Conservation (phyloP, 2,329 filamentous ascomycete genomes). For the Cercospora nicotianae region DNA sequence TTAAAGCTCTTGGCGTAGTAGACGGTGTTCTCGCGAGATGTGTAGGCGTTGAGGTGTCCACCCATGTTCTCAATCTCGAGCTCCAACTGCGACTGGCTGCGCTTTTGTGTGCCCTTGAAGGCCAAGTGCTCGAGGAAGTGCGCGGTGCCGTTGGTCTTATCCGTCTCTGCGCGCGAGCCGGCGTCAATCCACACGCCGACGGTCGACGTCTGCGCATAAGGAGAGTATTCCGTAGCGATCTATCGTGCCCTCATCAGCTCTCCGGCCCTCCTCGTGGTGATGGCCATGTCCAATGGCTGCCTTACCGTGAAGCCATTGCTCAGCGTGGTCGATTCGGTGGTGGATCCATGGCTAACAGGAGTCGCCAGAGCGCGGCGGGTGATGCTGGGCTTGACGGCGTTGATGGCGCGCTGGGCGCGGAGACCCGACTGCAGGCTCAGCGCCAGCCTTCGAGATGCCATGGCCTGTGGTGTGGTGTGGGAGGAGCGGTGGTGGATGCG, state of each 20-base stretch:
- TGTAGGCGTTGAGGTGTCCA: constrained; percentile 98
- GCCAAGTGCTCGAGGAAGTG: constrained; percentile 99
- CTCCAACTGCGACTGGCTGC: constrained; percentile 95
- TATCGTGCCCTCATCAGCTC: constrained; percentile 44
- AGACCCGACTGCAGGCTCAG: constrained; percentile 89
- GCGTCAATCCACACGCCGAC: constrained; percentile 99
- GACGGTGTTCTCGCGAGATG: constrained; percentile 98
- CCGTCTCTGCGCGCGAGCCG: constrained; percentile 94
- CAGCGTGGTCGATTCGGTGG: constrained; percentile 93
- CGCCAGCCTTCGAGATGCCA: constrained; percentile 97
- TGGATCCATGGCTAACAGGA: constrained; percentile 70
- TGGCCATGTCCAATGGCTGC: constrained; percentile 34
- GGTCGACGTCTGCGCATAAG: constrained; percentile 96
- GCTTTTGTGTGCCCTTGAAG: constrained; percentile 97
- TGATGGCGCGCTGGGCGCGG: constrained; percentile 82
- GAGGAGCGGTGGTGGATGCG: constrained; percentile 42
- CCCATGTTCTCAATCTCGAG: constrained; percentile 99
- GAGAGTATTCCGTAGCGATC: constrained; percentile 97
- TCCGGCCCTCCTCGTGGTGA: background rate
- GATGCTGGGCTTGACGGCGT: constrained; percentile 62
- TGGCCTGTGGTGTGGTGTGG: constrained; percentile 47
- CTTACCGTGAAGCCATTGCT: constrained; percentile 93
- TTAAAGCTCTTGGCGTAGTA: constrained; percentile 99
- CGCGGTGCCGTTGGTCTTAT: constrained; percentile 97
- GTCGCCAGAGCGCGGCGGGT: constrained; percentile 81